Evolutionary conservation across 768 basidiomycete genomes (phyloP), one percentile per base, ranked within the genome.

Genomic region (Lepiota venenata): DNA sequence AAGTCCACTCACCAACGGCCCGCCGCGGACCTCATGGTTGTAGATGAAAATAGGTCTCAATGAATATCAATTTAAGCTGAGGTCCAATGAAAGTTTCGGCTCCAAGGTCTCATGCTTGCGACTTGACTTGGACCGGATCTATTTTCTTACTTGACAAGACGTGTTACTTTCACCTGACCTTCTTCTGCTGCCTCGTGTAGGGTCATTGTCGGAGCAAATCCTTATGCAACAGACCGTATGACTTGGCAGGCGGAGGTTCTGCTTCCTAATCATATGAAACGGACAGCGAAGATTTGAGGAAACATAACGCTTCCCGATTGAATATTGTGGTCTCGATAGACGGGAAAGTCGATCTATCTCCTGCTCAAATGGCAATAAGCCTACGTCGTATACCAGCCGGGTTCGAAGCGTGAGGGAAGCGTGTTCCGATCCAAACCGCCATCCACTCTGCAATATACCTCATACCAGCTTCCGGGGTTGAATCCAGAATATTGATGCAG

Each of bases 171-270:
- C 51, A 52, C 51, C 39, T 52, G 51, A 52, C 43, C 51, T 29
- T 25, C 27, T 14, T 22, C n/a, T 15, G 5, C 36, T 21, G 16
- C 32, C 32, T 27, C 41, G 42, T n/a, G 29, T 29, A 38, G 51
- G 50, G 39, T 35, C 43, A 37, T 52, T 18, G n/a, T 38, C 51
- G 51, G 43, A 52, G 41, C 40, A 44, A 50, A 47, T 32, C 5
- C 21, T 35, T 6, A 14, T 36, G n/a, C 22, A 35, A 11, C 14
- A 4, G 3, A 21, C n/a, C 46, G 20, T 16, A 35, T 47, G 46
- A 47, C 35, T 36, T 36, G 6, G 12, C 46, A 35, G 14, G 18
- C 10, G 8, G 4, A 16, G 32, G 21, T 36, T n/a, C 21, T 47
- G 16, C 46, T 35, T 47, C 32, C 45, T 4, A 40, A 4, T 32